Evolutionary conservation across 208 protist species (phyloP).

Genomic region (Leishmania lainsoni): DNA sequence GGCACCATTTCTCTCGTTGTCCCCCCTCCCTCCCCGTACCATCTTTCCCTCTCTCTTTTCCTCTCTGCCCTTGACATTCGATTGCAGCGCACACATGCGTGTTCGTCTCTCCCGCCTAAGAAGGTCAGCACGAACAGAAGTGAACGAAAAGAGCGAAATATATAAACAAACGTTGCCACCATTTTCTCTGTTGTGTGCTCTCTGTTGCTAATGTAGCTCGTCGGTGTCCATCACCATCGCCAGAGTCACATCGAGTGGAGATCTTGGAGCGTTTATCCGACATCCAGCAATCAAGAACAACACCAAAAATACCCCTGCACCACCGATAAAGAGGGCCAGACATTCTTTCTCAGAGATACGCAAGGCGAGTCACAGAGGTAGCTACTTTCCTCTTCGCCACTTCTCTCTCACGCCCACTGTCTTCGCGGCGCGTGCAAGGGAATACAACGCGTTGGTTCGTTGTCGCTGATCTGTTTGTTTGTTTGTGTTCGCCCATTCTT

Average conservation of each 20-base stretch:
- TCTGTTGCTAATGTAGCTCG: background rate
- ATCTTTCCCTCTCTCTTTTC: background rate
- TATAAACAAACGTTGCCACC: background rate
- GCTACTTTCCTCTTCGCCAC: background rate
- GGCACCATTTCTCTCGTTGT: background rate
- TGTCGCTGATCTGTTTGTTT: background rate
- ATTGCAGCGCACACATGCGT: background rate
- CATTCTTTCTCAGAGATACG: background rate
- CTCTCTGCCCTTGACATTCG: background rate
- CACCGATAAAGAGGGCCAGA: background rate
- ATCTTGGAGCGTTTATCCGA: background rate
- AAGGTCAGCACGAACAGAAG: background rate
- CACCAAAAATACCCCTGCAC: background rate
- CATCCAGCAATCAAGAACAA: background rate
- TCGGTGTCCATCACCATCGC: background rate
- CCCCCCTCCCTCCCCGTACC: background rate
- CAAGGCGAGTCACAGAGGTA: background rate
- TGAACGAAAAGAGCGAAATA: background rate
- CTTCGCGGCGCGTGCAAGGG: background rate
- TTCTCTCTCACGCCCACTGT: background rate
- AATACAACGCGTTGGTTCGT: background rate
- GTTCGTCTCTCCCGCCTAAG: background rate
- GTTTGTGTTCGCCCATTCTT: too few species aligned
- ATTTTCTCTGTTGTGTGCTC: background rate
- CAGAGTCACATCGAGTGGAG: background rate